phyloP scores from a whole-genome alignment of 768 basidiomycete species.

The Boletus pseudopeckii region DNA sequence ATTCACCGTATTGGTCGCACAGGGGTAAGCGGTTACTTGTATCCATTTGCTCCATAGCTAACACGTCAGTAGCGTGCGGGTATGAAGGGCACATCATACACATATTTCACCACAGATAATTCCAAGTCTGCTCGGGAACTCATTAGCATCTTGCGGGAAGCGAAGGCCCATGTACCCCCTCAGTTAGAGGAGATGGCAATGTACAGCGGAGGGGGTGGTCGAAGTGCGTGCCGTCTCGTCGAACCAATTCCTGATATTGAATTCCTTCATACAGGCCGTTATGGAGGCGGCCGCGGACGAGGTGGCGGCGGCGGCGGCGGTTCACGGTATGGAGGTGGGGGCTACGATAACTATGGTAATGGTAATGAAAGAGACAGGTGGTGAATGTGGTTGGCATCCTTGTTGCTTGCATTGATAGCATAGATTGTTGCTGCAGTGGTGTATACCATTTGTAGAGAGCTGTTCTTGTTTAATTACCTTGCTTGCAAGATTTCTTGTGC shows the following conservation, averaged over 20 bases:
- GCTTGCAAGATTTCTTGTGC: too few species aligned
- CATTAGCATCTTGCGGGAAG: slow-evolving; percentile 79
- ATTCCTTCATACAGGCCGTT: slow-evolving; percentile 49
- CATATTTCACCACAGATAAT: slow-evolving; percentile 96
- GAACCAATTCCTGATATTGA: not conserved
- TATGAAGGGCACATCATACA: slow-evolving; percentile 87
- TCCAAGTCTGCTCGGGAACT: slow-evolving; percentile 93
- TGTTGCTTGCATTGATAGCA: slow-evolving; percentile 9
- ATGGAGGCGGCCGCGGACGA: slow-evolving; percentile 40
- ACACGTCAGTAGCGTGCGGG: slow-evolving; percentile 69
- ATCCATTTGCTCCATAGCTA: slow-evolving; percentile 1
- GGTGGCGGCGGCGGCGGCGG: slow-evolving; percentile 24
- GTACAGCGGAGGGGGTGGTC: slow-evolving; percentile 77
- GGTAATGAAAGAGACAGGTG: slow-evolving; percentile 25
- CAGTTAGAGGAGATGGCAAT: slow-evolving; percentile 92
- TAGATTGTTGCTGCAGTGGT: slow-evolving; percentile 22
- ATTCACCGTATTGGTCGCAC: slow-evolving; percentile 99
- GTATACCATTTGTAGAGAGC: slow-evolving; percentile 28
- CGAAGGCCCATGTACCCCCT: slow-evolving; percentile 80
- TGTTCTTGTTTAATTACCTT: slow-evolving; percentile 1
- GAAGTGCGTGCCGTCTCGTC: slow-evolving; percentile 44
- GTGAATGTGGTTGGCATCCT: slow-evolving; percentile 10
- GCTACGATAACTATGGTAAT: slow-evolving; percentile 22
- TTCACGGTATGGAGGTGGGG: slow-evolving; percentile 22
- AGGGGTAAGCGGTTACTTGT: slow-evolving; percentile 51